A percentile compares a stretch with the other conserved stretches of the same genome.
Conservation (phyloP, 2,329 filamentous ascomycete species). For the Nothophaeocryptopus gaeumannii region DNA sequence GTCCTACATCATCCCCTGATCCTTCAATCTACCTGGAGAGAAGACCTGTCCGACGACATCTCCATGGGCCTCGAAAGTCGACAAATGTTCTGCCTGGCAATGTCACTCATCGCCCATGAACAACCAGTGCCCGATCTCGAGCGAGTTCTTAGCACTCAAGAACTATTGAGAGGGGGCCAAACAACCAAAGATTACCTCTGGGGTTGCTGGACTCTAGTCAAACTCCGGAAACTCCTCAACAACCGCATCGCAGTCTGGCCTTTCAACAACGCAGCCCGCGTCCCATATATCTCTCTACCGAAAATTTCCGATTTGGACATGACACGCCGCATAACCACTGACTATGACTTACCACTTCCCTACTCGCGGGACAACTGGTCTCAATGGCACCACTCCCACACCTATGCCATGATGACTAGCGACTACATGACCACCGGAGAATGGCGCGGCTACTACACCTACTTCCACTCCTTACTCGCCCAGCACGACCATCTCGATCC, state of each 20-base stretch:
- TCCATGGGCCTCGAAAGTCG: neutral
- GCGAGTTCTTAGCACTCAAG: neutral
- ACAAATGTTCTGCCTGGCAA: slow-evolving; percentile 10
- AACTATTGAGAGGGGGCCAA: neutral
- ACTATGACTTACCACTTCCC: slow-evolving; percentile 7
- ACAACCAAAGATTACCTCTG: slow-evolving; percentile 7
- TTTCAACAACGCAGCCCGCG: slow-evolving; percentile 4
- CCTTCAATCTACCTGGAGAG: slow-evolving; percentile 7
- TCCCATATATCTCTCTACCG: slow-evolving; percentile 6
- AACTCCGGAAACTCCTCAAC: slow-evolving; percentile 1
- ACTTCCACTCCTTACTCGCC: slow-evolving; percentile 5
- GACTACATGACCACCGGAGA: slow-evolving; percentile 7
- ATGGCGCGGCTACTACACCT: slow-evolving; percentile 15
- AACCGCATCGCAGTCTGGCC: slow-evolving; percentile 5
- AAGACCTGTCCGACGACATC: neutral
- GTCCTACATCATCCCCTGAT: slow-evolving; percentile 13
- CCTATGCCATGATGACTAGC: neutral
- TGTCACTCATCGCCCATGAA: slow-evolving; percentile 3
- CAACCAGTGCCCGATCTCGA: slow-evolving; percentile 2
- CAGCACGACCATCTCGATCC: slow-evolving; percentile 8
- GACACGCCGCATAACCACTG: neutral
- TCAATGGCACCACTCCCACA: slow-evolving; percentile 10
- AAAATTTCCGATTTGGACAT: neutral
- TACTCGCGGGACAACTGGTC: slow-evolving; percentile 1
- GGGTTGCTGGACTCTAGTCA: slow-evolving; percentile 4